These are phyloP conservation scores for Paramecium sonneborni DNA, from an alignment of 73 alveolate genomes.

Conservation along the genomic window DNA sequence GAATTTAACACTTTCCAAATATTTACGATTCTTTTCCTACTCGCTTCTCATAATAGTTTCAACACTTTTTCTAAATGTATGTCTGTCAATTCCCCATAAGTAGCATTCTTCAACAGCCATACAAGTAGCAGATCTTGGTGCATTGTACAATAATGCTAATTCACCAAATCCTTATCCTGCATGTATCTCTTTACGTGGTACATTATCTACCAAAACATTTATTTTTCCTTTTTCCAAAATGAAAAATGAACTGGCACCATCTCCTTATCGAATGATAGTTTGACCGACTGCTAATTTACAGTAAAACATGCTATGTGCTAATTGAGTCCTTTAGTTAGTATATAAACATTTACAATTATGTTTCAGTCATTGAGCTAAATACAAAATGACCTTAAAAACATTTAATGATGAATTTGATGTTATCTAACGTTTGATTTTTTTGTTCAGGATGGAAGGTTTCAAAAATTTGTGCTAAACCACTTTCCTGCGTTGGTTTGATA, in stretches of 20 bases:
- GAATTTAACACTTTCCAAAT: slow-evolving; percentile 60
- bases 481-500: neutral
- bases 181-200: slow-evolving; percentile 30
- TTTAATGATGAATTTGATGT: neutral
- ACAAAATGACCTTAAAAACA: slow-evolving; percentile 42
- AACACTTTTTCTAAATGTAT: slow-evolving; percentile 66
- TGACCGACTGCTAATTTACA: slow-evolving; percentile 43
- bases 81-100: slow-evolving; percentile 71
- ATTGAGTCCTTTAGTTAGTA: neutral
- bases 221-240: slow-evolving; percentile 68
- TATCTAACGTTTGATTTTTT: neutral
- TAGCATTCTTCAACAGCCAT: slow-evolving; percentile 61
- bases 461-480: neutral
- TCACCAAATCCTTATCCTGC: slow-evolving; percentile 71
- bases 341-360: slow-evolving; percentile 4
- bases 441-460: slow-evolving; percentile 16
- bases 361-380: slow-evolving; percentile 28
- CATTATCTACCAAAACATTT: slow-evolving; percentile 56
- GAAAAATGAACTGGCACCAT: slow-evolving; percentile 59
- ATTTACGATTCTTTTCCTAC: slow-evolving; percentile 62
- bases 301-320: slow-evolving; percentile 62
- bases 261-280: slow-evolving; percentile 50
- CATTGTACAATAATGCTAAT: slow-evolving; percentile 72
- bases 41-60: slow-evolving; percentile 63
- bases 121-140: slow-evolving; percentile 73